A percentile compares a stretch with the other conserved stretches of the same genome.
These are phyloP conservation scores for Acorus calamus DNA, from an alignment of 106 monocot genomes.

Conservation along the genomic window DNA sequence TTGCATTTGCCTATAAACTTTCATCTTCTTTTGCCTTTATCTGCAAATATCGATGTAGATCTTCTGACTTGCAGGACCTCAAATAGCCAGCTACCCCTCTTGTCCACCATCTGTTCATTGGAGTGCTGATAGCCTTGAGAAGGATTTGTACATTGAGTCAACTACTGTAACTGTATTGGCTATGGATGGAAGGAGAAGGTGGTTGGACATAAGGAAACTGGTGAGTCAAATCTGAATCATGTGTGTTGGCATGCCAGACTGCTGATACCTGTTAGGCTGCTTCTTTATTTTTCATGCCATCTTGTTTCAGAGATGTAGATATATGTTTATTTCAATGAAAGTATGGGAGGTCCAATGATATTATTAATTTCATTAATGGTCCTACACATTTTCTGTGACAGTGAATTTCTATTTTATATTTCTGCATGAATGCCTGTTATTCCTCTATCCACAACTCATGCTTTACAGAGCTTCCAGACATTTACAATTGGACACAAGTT, in stretches of 20 bases:
- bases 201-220: constrained; percentile 85
- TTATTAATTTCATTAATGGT: too few species aligned
- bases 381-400: too few species aligned
- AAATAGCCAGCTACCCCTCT: constrained; percentile 23
- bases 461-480: too few species aligned
- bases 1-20: not conserved
- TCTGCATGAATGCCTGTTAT: too few species aligned
- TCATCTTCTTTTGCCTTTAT: not conserved
- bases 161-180: constrained; percentile 76
- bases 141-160: constrained; percentile 78
- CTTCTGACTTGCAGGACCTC: constrained; percentile 29
- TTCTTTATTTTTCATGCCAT: not conserved
- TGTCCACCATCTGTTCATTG: constrained; percentile 67
- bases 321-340: too few species aligned
- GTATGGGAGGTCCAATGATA: too few species aligned
- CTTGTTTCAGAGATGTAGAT: too few species aligned
- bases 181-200: constrained; percentile 96
- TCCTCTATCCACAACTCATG: too few species aligned
- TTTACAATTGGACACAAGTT: too few species aligned
- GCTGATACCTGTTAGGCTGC: not conserved
- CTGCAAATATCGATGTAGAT: not conserved
- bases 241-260: not conserved
- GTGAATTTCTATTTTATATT: too few species aligned
- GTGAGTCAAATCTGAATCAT: constrained; percentile 17
- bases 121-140: constrained; percentile 65